Percentiles rank a stretch among this genome's conserved stretches.
phyloP scores from a whole-genome alignment of 2,329 filamentous ascomycete species.

The Apiospora phragmitis region DNA sequence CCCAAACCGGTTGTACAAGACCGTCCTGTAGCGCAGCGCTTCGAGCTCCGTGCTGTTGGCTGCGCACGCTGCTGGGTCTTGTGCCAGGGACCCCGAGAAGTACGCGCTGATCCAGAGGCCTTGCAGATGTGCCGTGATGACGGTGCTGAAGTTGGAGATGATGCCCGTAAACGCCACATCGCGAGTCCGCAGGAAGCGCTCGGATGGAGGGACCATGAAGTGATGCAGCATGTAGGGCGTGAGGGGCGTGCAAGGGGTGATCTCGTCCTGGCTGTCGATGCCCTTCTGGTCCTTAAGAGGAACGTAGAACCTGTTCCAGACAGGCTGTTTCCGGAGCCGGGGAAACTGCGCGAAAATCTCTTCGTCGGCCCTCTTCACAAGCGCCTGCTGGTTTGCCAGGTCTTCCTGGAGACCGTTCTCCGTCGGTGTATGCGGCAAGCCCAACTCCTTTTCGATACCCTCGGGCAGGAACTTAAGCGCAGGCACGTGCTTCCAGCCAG shows the following conservation, averaged over 20 bases:
- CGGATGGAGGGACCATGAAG: slow-evolving; percentile 45
- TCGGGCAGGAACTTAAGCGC: slow-evolving; percentile 45
- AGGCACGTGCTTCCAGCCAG: slow-evolving; percentile 52
- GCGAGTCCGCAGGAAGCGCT: slow-evolving; percentile 35
- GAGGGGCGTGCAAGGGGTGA: slow-evolving; percentile 21
- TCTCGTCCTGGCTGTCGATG: slow-evolving; percentile 23
- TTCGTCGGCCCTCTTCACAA: slow-evolving; percentile 44
- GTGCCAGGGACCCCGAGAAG: slow-evolving; percentile 46
- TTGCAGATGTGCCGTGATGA: slow-evolving; percentile 44
- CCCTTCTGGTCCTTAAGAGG: slow-evolving; percentile 40
- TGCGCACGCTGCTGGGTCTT: slow-evolving; percentile 10
- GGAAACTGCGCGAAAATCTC: slow-evolving; percentile 54
- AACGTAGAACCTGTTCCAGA: slow-evolving; percentile 45
- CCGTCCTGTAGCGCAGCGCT: slow-evolving; percentile 52
- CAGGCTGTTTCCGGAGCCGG: slow-evolving; percentile 44
- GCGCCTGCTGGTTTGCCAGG: slow-evolving; percentile 37
- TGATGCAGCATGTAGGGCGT: slow-evolving; percentile 44
- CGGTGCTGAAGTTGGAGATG: slow-evolving; percentile 44
- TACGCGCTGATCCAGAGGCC: slow-evolving; percentile 60
- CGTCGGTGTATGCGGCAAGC: slow-evolving; percentile 40
- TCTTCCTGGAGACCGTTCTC: slow-evolving; percentile 28
- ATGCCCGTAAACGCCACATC: slow-evolving; percentile 51
- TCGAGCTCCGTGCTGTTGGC: slow-evolving; percentile 40
- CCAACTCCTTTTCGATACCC: slow-evolving; percentile 43
- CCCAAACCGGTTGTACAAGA: slow-evolving; percentile 68